phyloP scores from a whole-genome alignment of 305 asterid species.

The Plantago coronopus region DNA sequence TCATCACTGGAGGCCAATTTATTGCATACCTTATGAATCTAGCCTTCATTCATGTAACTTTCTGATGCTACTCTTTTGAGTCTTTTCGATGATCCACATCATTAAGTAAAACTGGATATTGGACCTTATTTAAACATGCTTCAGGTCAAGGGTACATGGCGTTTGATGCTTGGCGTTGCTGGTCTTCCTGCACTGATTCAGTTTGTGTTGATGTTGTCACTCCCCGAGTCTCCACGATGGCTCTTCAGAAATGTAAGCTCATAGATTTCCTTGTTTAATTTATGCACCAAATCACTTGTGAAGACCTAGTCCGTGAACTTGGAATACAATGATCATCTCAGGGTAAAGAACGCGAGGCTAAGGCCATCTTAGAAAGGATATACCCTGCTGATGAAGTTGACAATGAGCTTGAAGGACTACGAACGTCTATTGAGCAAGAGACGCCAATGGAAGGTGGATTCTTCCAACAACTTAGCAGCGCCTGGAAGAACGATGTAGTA shows the following conservation, averaged over 20 bases:
- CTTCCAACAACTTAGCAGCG: conserved; percentile 33
- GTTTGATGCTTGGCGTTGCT: conserved; percentile 79
- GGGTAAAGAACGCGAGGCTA: conserved; percentile 59
- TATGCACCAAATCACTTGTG: neutral
- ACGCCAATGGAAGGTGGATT: conserved; percentile 32
- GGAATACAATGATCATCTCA: conserved; percentile 7
- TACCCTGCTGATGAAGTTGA: conserved; percentile 54
- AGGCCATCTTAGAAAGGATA: conserved; percentile 44
- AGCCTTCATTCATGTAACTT: conserved; percentile 52
- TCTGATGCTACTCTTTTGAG: neutral
- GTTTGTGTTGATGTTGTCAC: conserved; percentile 50
- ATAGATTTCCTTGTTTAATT: neutral
- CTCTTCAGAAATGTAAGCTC: conserved; percentile 52
- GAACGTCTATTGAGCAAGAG: conserved; percentile 45
- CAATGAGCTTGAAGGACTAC: conserved; percentile 39
- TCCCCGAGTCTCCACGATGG: conserved; percentile 83
- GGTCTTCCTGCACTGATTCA: conserved; percentile 62
- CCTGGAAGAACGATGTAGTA: conserved; percentile 44
- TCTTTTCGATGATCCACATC: neutral
- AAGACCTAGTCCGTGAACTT: too few species aligned
- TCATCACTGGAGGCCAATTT: conserved; percentile 69
- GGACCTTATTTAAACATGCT: conserved; percentile 4
- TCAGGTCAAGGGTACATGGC: conserved; percentile 63
- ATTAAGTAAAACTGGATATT: neutral
- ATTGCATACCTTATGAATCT: conserved; percentile 58